A percentile compares a stretch with the other conserved stretches of the same genome.
Evolutionary conservation across 805 yeast species (phyloP).

Genomic region (Blastobotrys parvus): DNA sequence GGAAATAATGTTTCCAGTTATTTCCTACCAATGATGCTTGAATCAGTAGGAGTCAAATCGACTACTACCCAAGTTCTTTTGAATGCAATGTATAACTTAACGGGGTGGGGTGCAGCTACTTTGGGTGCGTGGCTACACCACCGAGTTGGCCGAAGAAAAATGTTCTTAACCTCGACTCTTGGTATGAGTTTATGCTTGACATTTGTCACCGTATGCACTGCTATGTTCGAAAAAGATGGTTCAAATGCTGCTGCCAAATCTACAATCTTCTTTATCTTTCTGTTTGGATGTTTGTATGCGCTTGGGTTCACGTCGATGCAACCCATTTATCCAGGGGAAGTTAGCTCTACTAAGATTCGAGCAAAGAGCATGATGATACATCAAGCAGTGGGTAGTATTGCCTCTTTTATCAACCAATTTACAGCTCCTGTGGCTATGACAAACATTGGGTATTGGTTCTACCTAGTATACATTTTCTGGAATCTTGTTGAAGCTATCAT

Average conservation of each 20-base stretch:
- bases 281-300: conserved; percentile 10
- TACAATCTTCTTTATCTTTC: conserved; percentile 8
- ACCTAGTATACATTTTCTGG: conserved; percentile 28
- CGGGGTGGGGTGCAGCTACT: conserved; percentile 10
- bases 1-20: conserved; percentile 11
- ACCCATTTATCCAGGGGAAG: conserved; percentile 9
- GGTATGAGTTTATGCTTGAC: conserved; percentile 19
- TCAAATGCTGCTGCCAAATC: conserved; percentile 18
- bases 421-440: conserved; percentile 24
- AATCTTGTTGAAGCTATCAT: conserved; percentile 25
- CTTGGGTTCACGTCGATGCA: conserved; percentile 30
- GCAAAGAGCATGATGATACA: conserved; percentile 18
- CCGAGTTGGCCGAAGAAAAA: conserved; percentile 23
- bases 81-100: conserved; percentile 8
- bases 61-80: conserved; percentile 1
- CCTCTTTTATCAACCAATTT: conserved; percentile 19
- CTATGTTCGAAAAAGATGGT: conserved; percentile 17
- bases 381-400: conserved; percentile 5
- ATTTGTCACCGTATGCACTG: conserved; percentile 22
- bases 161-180: conserved; percentile 19
- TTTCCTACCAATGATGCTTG: conserved; percentile 10
- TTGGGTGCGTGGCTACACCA: conserved; percentile 21
- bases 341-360: conserved; percentile 23
- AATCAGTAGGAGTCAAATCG: conserved; percentile 8
- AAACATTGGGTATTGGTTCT: conserved; percentile 27